A percentile compares a stretch with the other conserved stretches of the same genome.
Conservation (phyloP, 192 early-diverging fungal species). For the Lobosporangium transversale region DNA sequence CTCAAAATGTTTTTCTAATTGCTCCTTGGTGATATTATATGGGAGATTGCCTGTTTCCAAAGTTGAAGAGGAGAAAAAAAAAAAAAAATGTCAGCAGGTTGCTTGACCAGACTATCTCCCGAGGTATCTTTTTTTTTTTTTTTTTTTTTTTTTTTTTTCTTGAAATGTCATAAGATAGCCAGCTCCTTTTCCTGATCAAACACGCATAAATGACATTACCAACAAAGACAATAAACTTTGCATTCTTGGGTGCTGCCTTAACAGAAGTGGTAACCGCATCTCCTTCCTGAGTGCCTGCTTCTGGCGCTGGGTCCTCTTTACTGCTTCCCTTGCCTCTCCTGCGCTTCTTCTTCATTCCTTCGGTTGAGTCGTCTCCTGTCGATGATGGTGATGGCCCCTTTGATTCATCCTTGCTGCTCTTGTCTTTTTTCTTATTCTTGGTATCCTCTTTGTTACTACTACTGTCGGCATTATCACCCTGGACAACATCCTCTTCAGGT, state of each 20-base stretch:
- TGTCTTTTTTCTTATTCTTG: constrained; percentile 3
- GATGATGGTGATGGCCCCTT: not conserved
- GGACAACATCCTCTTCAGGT: constrained; percentile 31
- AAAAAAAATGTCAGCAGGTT: not conserved
- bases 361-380: constrained; percentile 6
- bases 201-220: constrained; percentile 10
- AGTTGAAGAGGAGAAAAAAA: not conserved
- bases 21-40: constrained; percentile 70
- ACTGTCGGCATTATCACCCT: constrained; percentile 1
- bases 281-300: constrained; percentile 1
- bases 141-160: no score
- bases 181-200: no score
- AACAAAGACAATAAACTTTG: constrained; percentile 53
- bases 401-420: not conserved
- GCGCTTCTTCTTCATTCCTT: constrained; percentile 35
- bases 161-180: no score
- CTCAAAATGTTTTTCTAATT: constrained; percentile 68
- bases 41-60: constrained; percentile 69
- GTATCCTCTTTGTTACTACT: constrained; percentile 9
- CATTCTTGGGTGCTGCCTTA: constrained; percentile 41
- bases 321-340: constrained; percentile 43
- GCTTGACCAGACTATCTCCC: not conserved
- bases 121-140: not conserved
- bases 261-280: constrained; percentile 3
- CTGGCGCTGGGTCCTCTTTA: constrained; percentile 31